Base-by-base conservation (phyloP, 1,284 basidiomycete genomes). In the Neolentinus lepideus region DNA sequence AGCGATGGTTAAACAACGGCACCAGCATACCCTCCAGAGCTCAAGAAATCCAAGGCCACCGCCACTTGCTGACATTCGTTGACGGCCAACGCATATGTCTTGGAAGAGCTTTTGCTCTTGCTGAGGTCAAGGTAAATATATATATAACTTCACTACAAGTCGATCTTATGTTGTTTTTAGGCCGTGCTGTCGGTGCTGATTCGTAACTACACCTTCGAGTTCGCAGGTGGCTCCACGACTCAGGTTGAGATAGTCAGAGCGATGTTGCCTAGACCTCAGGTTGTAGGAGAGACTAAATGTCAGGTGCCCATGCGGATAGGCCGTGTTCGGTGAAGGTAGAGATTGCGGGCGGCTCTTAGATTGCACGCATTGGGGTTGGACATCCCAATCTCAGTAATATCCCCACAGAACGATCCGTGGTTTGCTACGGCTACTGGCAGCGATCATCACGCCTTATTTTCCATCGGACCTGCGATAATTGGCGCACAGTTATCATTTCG, bases 71-170 rank as follows among this genome's bases (percentile, higher is more conserved):
- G 24, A 74, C 72, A 1, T 77, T 77, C 51, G 59, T 60, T 1
- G 71, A 76, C 35, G 75, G 75, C 0, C 71, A 70, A 10, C 65
- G 74, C 50, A 68, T 60, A 10, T 78, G 75, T 58, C 60, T 78
- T 25, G 77, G 77, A 1, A 70, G 70, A 54, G 61, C 62, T 4
- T 76, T 77, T 51, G 73, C 75, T 0, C 53, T 75, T 11, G 62
- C 69, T 0, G 75, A 77, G 59, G 72, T 81, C 63, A 81, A 81
- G 74, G 80, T 77, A 27, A 3, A 61, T 58, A 47, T n/a, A 11
- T 54, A 21, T 4, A 16, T 4, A 19, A 19, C 24, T n/a, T 24
- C 36, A 3, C 62, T 14, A 35, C 35, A 33, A 19, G 19, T 22
- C 31, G 55, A 45, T 31, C 36, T 1, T 3, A 26, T 31, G 25